A percentile compares a stretch with the other conserved stretches of the same genome.
phyloP scores from a whole-genome alignment of 2,329 filamentous ascomycete genomes.

The Knoxdaviesia proteae region DNA sequence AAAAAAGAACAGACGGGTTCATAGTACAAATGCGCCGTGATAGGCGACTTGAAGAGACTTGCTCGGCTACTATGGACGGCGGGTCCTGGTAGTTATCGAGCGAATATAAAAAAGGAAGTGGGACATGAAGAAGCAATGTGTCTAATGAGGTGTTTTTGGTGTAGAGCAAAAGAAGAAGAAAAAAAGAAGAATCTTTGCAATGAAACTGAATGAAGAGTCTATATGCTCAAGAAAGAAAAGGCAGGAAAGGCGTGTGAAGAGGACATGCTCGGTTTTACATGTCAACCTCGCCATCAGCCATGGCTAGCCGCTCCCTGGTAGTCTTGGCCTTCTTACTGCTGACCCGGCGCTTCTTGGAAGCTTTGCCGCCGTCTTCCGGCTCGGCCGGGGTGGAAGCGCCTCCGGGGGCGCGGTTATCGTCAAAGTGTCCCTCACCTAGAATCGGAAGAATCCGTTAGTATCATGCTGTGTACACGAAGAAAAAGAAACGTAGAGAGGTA shows the following conservation, averaged over 20 bases:
- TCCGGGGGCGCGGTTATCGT: slow-evolving; percentile 48
- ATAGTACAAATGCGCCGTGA: not conserved
- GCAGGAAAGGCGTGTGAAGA: not conserved
- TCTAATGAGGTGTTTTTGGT: no score
- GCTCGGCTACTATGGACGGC: not conserved
- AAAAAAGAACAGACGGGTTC: slow-evolving; percentile 1
- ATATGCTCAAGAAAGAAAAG: not conserved
- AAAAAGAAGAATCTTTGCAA: not conserved
- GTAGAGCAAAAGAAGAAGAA: not conserved
- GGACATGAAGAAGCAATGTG: not conserved
- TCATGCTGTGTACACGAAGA: not conserved
- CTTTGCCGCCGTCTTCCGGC: slow-evolving; percentile 23
- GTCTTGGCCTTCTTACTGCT: slow-evolving; percentile 39
- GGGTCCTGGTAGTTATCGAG: no score
- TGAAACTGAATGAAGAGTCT: not conserved
- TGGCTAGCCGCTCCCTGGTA: slow-evolving; percentile 45
- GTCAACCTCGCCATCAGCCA: slow-evolving; percentile 38
- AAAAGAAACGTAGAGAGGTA: not conserved
- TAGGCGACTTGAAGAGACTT: not conserved
- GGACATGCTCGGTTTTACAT: not conserved
- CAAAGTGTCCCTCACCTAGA: slow-evolving; percentile 86
- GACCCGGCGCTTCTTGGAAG: slow-evolving; percentile 34
- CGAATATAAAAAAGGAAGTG: not conserved
- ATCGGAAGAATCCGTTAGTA: slow-evolving; percentile 7
- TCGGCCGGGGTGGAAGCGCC: slow-evolving; percentile 69